Percentiles rank a stretch among this genome's conserved stretches.
These are phyloP conservation scores for Santalum album DNA, from an alignment of 164 flowering plant genomes.

Conservation along the genomic window DNA sequence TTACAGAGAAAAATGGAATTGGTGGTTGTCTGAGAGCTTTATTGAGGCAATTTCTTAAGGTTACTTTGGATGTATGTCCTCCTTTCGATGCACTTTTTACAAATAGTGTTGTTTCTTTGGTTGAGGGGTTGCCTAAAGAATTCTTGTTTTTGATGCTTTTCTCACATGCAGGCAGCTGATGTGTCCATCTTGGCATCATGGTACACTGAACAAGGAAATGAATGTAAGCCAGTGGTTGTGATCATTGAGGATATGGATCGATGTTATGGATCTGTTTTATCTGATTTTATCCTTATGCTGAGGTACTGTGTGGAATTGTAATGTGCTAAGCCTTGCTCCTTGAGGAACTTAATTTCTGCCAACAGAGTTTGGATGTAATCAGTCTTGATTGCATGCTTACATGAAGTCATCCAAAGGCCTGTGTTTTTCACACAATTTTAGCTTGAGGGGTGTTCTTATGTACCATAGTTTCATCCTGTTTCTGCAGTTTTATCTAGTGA, in stretches of 20 bases:
- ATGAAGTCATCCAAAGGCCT: too few species aligned
- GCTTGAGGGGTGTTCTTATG: too few species aligned
- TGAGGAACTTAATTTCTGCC: not conserved
- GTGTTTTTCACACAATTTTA: too few species aligned
- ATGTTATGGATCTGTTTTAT: constrained; percentile 61
- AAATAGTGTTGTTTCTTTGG: not conserved
- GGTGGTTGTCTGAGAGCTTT: constrained; percentile 69
- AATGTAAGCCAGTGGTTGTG: constrained; percentile 49
- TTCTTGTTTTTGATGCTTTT: constrained; percentile 2
- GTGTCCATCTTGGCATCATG: constrained; percentile 71
- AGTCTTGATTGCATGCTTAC: too few species aligned
- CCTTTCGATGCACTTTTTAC: not conserved
- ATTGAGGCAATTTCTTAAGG: constrained; percentile 51
- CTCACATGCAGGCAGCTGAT: constrained; percentile 51
- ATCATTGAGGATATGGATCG: constrained; percentile 77
- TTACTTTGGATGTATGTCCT: constrained; percentile 43
- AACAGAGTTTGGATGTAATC: too few species aligned
- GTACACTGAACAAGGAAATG: constrained; percentile 55
- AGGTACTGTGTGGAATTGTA: too few species aligned
- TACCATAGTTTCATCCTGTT: not conserved
- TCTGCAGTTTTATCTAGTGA: too few species aligned
- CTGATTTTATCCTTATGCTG: constrained; percentile 70
- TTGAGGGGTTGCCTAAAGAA: not conserved
- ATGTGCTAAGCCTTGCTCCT: too few species aligned
- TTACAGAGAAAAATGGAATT: constrained; percentile 60